phyloP scores from a whole-genome alignment of 2,329 filamentous ascomycete genomes.

The Sporothrix luriei region DNA sequence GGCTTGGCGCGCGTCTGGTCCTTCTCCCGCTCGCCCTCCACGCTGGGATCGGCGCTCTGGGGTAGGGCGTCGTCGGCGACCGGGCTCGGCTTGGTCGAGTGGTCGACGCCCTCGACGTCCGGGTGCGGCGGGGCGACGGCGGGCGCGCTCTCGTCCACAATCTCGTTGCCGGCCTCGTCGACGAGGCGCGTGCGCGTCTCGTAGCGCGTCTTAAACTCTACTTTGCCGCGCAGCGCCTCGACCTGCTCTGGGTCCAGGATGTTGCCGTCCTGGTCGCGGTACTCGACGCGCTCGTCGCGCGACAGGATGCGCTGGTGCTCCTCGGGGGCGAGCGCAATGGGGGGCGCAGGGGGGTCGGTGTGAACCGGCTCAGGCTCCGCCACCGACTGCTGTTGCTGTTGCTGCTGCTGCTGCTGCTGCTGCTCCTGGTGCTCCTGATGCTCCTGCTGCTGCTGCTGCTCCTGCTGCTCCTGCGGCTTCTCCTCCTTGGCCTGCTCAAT shows the following conservation, averaged over 20 bases:
- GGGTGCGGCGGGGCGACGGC: conserved; percentile 62
- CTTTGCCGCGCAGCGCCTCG: conserved; percentile 81
- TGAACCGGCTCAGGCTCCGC: conserved; percentile 48
- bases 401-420: conserved; percentile 8
- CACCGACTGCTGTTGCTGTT: conserved; percentile 32
- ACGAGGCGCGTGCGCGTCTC: conserved; percentile 90
- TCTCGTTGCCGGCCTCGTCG: conserved; percentile 76
- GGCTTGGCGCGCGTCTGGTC: conserved; percentile 61
- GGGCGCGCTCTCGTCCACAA: conserved; percentile 50
- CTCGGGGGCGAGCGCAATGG: conserved; percentile 1
- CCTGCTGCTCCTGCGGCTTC: conserved; percentile 29
- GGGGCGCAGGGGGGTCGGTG: conserved; percentile 52
- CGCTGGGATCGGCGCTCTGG: conserved; percentile 52
- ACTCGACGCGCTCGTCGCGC: conserved; percentile 84
- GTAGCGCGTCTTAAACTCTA: conserved; percentile 92
- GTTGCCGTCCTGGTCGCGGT: conserved; percentile 92
- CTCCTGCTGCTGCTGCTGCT: conserved; percentile 12
- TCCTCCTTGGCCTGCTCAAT: conserved; percentile 36
- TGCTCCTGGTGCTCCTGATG: conserved; percentile 28
- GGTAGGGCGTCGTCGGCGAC: conserved; percentile 46
- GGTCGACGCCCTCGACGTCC: conserved; percentile 63
- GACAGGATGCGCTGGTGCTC: conserved; percentile 52
- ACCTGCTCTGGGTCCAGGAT: conserved; percentile 83
- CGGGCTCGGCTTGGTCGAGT: conserved; percentile 53
- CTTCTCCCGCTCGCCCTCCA: conserved; percentile 62